These are phyloP conservation scores for Suillus fuscotomentosus DNA, from an alignment of 768 basidiomycete species.

Conservation along the genomic window DNA sequence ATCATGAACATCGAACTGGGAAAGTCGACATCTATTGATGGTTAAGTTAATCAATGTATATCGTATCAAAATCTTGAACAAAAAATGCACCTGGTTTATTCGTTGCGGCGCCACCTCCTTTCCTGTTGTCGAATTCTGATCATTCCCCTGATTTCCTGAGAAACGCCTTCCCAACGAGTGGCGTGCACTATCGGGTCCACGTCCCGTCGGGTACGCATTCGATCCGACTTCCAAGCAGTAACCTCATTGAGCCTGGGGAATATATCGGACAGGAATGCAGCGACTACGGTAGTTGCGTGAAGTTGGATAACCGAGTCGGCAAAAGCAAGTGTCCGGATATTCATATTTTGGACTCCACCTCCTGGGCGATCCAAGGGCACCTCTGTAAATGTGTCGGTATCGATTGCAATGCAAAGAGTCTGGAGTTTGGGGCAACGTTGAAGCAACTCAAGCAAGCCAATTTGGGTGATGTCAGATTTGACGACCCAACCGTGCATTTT, in stretches of 20 bases:
- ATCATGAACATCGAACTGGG: background rate
- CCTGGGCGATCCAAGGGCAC: background rate
- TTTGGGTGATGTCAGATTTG: background rate
- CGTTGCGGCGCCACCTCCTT: background rate
- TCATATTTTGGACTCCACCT: background rate
- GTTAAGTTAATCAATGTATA: background rate
- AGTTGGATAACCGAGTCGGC: background rate
- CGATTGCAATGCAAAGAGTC: background rate
- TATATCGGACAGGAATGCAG: conserved; percentile 1
- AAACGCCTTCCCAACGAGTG: background rate
- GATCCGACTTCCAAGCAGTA: background rate
- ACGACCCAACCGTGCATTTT: background rate
- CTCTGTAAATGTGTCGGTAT: background rate
- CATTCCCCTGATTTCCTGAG: background rate
- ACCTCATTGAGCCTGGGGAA: background rate
- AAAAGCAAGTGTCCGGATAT: background rate
- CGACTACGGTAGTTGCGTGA: background rate
- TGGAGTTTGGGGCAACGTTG: background rate
- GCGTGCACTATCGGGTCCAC: background rate
- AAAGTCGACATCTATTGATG: background rate
- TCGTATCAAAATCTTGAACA: background rate
- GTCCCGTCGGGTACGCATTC: background rate
- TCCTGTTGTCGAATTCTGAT: background rate
- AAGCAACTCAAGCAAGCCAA: background rate
- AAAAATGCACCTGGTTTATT: background rate